Conservation (phyloP, 768 basidiomycete genomes). For the Tulasnella sp. region DNA sequence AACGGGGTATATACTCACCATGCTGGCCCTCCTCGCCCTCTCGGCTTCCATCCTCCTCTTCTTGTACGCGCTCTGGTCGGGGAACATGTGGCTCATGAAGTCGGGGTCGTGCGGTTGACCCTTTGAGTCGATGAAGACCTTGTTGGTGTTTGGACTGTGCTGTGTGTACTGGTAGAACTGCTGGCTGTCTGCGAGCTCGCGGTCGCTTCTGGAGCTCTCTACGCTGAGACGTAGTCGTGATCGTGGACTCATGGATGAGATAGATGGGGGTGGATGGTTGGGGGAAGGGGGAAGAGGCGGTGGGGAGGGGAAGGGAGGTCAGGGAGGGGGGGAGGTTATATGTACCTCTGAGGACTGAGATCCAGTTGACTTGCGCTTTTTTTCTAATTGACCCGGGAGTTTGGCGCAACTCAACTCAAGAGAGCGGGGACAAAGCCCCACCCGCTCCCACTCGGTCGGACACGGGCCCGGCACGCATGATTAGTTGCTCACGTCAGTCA, state of each 20-base stretch:
- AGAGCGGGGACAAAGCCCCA: background rate
- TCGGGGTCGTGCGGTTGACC: slow-evolving; percentile 21
- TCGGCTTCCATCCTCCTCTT: background rate
- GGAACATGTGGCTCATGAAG: slow-evolving; percentile 22
- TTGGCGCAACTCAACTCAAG: background rate
- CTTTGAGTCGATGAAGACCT: slow-evolving; percentile 20
- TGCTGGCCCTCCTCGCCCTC: background rate
- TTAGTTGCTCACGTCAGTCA: slow-evolving; percentile 8
- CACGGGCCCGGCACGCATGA: background rate
- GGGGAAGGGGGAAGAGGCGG: background rate
- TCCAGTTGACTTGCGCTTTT: slow-evolving; percentile 17
- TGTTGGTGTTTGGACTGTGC: slow-evolving; percentile 16
- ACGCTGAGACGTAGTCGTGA: slow-evolving; percentile 15
- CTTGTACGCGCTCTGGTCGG: slow-evolving; percentile 6
- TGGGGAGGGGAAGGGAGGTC: background rate
- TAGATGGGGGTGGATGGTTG: background rate
- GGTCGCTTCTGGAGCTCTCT: slow-evolving; percentile 2
- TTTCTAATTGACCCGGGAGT: slow-evolving; percentile 11
- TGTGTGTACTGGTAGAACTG: slow-evolving; percentile 6
- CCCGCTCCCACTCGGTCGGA: slow-evolving; percentile 8
- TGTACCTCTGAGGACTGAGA: background rate
- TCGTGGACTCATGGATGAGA: background rate
- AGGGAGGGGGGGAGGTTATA: background rate
- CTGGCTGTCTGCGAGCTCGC: slow-evolving; percentile 2
- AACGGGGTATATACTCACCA: background rate